Percentiles rank a stretch among this genome's conserved stretches.
phyloP scores from a whole-genome alignment of 768 basidiomycete genomes.

The Boletellus sp. region DNA sequence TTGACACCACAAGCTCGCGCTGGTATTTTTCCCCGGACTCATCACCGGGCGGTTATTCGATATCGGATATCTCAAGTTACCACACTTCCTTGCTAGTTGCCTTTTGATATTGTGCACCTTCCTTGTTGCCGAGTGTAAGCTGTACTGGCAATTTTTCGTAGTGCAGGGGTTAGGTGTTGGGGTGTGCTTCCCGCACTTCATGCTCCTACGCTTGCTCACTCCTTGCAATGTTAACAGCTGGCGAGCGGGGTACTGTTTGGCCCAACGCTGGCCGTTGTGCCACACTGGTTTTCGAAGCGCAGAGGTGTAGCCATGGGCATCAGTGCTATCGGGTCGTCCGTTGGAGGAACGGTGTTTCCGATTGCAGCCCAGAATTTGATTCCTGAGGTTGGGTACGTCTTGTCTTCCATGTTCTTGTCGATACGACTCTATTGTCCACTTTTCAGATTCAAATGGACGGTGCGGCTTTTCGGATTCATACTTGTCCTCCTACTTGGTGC shows the following conservation, averaged over 20 bases:
- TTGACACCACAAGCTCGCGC: conserved; percentile 46
- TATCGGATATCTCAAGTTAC: conserved; percentile 58
- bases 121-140: conserved; percentile 64
- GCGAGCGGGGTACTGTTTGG: conserved; percentile 60
- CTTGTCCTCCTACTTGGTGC: conserved; percentile 48
- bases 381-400: conserved; percentile 48
- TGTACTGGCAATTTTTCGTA: conserved; percentile 76
- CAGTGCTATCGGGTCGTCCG: conserved; percentile 59
- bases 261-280: conserved; percentile 53
- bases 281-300: conserved; percentile 70
- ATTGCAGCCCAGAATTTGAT: conserved; percentile 56
- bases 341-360: conserved; percentile 69
- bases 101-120: conserved; percentile 55
- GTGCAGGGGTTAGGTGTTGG: conserved; percentile 70
- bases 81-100: conserved; percentile 45
- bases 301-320: conserved; percentile 58
- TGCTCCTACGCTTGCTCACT: not conserved
- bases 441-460: conserved; percentile 72
- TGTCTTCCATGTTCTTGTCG: not conserved
- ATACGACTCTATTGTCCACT: not conserved
- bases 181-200: conserved; percentile 34
- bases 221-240: conserved; percentile 14
- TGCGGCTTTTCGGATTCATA: conserved; percentile 67
- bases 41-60: conserved; percentile 70
- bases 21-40: conserved; percentile 60